Base-by-base conservation (phyloP, 441 rosid species). In the Gossypium laxum region DNA sequence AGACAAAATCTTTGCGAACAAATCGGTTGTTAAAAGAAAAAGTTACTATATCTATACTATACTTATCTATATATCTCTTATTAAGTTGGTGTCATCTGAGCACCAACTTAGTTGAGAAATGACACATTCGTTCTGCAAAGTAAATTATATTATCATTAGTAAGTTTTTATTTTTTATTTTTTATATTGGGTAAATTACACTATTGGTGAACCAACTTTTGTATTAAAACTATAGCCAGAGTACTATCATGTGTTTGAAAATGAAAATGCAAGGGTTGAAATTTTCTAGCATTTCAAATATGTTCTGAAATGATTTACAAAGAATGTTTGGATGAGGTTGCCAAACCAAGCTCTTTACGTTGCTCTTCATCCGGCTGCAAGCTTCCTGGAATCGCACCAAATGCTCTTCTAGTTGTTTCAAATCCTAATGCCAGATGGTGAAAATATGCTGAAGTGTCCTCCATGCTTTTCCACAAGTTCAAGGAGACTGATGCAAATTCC, bases 321-420 rank as follows among this genome's bases (percentile, higher is more conserved):
- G 19, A 55, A 12, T 18, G 32, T n/a, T 63, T 72, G 54, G 64
- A 15, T 63, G 52, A 52, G 10, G 41, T 66, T 11, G 85, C 70
- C 82, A 90, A 82, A 52, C 97, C 97, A 56, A 94, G 97, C 76
- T 89, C 98, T 76, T 80, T 80, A 43, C 86, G 58, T 61, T 79
- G 89, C 81, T 87, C 92, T 78, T 89, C 92, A 71, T 94, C 98
- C 0, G 92, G 96, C 22, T 82, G 85, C 81, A 94, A 79, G 77
- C 88, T 94, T 63, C 85, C 89, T n/a, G 98, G 98, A 41, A 89
- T 80, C 19, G 97, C 98, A 51, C 98, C 97, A 65, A 94, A 91
- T 11, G 82, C 90, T 82, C 59, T 82, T 75, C 98, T 87, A 1
- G 96, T 79, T 21, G 82, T 65, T 82, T 94, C 98, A 58, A 28